Evolutionary conservation across 2,329 filamentous ascomycete genomes (phyloP), one percentile per base, ranked within the genome.

Genomic region (Beauveria bassiana): DNA sequence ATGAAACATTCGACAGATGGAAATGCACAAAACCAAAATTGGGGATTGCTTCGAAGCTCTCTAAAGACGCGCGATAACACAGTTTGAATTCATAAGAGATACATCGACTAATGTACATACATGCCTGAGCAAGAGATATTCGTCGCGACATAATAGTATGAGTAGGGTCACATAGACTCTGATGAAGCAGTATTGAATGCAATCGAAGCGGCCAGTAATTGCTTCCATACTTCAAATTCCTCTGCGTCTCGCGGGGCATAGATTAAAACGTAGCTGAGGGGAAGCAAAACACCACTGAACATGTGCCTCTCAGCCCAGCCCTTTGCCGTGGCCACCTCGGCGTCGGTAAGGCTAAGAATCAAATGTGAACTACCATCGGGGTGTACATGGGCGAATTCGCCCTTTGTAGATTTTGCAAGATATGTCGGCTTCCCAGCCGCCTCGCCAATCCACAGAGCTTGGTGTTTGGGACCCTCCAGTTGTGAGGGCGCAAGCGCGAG

Each of bases 241-340:
- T 31, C 68, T 20, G 69, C 70, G 22, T 75, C 67, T 28, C 76
- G 65, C 46, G 75, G 76, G 49, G 75, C 75, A 31, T 78, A 79
- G 0, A 78, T 47, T 50, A 79, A 54, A 34, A 78, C 67, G 59
- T 75, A 78, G 0, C 69, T 69, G 66, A 70, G 71, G 1, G 75
- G 74, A 47, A 74, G 5, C 3, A 42, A 3, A 18, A 49, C 28
- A 14, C 61, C 61, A 1, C 64, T 46, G 2, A 78, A 66, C 54
- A 63, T 64, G 54, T 78, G 76, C 4, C 76, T 66, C 68, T 77
- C 72, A 20, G 70, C 76, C 76, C 77, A 79, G 0, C 75, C 74
- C 47, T 65, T 68, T 5, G 61, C 66, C 51, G 77, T 70, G 2
- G 70, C 70, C 47, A 66, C 65, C 52, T 70, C 69, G 2, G 74